A percentile compares a stretch with the other conserved stretches of the same genome.
Evolutionary conservation across 495 filamentous ascomycete genomes (phyloP).

Genomic region (Filosporella fistucella): DNA sequence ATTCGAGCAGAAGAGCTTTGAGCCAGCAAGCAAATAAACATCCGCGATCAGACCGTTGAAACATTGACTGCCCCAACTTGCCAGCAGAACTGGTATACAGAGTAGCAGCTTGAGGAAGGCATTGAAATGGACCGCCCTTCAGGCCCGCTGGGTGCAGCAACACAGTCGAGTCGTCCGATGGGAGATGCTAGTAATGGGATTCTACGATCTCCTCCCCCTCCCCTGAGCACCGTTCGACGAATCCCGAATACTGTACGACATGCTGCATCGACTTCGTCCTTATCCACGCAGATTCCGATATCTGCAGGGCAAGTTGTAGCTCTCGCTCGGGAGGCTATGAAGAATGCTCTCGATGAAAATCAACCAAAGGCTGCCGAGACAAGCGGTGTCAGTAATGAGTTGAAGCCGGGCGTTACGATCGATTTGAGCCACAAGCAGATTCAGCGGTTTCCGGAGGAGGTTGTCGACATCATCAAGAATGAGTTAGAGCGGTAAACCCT

Average conservation of each 20-base stretch:
- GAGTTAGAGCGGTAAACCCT: conserved; percentile 75
- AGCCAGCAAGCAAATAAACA: too few relatives aligned
- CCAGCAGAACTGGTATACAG: conserved; percentile 8
- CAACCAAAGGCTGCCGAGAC: conserved; percentile 64
- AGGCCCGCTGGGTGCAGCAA: conserved; percentile 21
- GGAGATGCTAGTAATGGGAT: conserved; percentile 14
- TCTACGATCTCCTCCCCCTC: conserved; percentile 11
- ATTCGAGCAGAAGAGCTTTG: too few relatives aligned
- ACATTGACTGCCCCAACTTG: conserved; percentile 16
- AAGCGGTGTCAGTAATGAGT: conserved; percentile 61
- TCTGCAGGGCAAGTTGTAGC: conserved; percentile 45
- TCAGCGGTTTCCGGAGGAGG: conserved; percentile 74
- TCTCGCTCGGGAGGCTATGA: conserved; percentile 61
- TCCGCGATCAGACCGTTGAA: conserved; percentile 18
- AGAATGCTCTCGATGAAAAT: conserved; percentile 61
- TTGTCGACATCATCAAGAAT: conserved; percentile 88
- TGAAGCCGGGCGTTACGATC: conserved; percentile 79
- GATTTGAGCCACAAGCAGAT: conserved; percentile 85
- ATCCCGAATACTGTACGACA: conserved; percentile 17
- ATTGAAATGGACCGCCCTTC: conserved; percentile 24
- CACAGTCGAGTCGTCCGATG: conserved; percentile 22
- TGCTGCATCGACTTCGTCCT: conserved; percentile 23
- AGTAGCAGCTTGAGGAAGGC: conserved; percentile 1
- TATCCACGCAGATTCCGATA: conserved; percentile 25
- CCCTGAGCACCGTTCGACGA: conserved; percentile 21